Conservation (phyloP, 305 asterid species). For the Euphrasia arctica region DNA sequence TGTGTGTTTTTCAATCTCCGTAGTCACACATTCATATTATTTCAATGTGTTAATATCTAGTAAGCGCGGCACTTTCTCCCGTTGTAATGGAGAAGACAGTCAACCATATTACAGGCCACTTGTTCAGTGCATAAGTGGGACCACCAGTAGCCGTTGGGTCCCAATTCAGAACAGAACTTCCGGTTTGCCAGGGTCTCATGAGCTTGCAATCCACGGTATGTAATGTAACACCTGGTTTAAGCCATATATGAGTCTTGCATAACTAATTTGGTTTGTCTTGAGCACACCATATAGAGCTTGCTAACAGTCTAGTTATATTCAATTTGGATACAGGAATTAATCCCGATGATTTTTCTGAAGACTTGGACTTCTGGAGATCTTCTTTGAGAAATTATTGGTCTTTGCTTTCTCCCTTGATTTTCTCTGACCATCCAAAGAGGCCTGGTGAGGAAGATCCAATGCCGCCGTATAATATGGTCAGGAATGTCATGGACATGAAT, state of each 20-base stretch:
- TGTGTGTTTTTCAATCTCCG: slow-evolving; percentile 12
- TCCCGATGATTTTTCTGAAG: slow-evolving; percentile 69
- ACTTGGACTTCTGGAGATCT: slow-evolving; percentile 67
- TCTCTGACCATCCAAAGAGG: slow-evolving; percentile 99
- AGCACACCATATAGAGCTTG: not conserved
- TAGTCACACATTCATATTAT: slow-evolving; percentile 13
- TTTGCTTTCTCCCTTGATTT: slow-evolving; percentile 89
- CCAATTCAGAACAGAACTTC: slow-evolving; percentile 66
- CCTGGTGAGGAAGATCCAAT: slow-evolving; percentile 97
- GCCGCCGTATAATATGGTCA: slow-evolving; percentile 94
- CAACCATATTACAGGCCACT: slow-evolving; percentile 76
- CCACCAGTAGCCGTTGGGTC: slow-evolving; percentile 69
- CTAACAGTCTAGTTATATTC: slow-evolving; percentile 1
- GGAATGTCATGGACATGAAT: slow-evolving; percentile 97
- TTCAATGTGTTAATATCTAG: slow-evolving; percentile 27
- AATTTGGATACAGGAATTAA: slow-evolving; percentile 51
- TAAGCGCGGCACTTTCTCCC: slow-evolving; percentile 49
- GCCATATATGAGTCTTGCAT: not conserved
- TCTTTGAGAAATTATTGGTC: slow-evolving; percentile 88
- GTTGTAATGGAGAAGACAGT: slow-evolving; percentile 68
- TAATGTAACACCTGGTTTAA: slow-evolving; percentile 29
- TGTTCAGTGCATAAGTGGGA: slow-evolving; percentile 69
- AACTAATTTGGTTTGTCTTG: slow-evolving; percentile 20
- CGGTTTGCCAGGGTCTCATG: slow-evolving; percentile 39
- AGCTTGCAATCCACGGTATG: slow-evolving; percentile 74